Percentiles rank a stretch among this genome's conserved stretches.
phyloP scores from a whole-genome alignment of 2,329 filamentous ascomycete species.

The Chlorencoelia australis region DNA sequence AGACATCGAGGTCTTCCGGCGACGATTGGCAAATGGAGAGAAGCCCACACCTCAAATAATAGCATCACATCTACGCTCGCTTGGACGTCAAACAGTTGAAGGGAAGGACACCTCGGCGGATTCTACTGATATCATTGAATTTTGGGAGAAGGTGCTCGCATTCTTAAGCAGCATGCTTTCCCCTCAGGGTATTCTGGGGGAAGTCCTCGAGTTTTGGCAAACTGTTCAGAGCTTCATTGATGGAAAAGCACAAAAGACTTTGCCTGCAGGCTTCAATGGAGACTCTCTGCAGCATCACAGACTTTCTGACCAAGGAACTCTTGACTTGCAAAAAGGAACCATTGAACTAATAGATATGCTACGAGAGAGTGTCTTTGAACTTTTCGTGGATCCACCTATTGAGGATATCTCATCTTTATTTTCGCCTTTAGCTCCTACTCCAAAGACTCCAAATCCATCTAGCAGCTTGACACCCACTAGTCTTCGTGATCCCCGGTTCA shows the following conservation, averaged over 20 bases:
- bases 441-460: constrained; percentile 53
- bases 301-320: constrained; percentile 59
- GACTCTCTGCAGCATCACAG: constrained; percentile 75
- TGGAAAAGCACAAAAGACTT: constrained; percentile 67
- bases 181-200: constrained; percentile 70
- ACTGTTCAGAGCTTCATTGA: constrained; percentile 83
- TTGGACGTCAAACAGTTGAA: constrained; percentile 56
- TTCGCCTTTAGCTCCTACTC: constrained; percentile 65
- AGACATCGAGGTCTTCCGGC: constrained; percentile 83
- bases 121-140: constrained; percentile 67
- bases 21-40: constrained; percentile 65
- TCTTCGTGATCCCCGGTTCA: constrained; percentile 63
- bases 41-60: constrained; percentile 60
- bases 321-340: constrained; percentile 65
- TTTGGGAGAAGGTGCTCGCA: constrained; percentile 81
- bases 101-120: constrained; percentile 60
- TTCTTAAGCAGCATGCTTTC: constrained; percentile 70
- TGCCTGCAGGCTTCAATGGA: constrained; percentile 74
- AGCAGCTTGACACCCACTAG: constrained; percentile 40
- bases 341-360: constrained; percentile 77
- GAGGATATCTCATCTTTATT: constrained; percentile 85
- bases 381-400: constrained; percentile 80
- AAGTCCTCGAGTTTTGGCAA: constrained; percentile 90
- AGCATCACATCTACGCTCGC: constrained; percentile 65
- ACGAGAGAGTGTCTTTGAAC: constrained; percentile 65